phyloP scores from a whole-genome alignment of 352 stramenopile genomes.

The Aphanomyces astaci region DNA sequence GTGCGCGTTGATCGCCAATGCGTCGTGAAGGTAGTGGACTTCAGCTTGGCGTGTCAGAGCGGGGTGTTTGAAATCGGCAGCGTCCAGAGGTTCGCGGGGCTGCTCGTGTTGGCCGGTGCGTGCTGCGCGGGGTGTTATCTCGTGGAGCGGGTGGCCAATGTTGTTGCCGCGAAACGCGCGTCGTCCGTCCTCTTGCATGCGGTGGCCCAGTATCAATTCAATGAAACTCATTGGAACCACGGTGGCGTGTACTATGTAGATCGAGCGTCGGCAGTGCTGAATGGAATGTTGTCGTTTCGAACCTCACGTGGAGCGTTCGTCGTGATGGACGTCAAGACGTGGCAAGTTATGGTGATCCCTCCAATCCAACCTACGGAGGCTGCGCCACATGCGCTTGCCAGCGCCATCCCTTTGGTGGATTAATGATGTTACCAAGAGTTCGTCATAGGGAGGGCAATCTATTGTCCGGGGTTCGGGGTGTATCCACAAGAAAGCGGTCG shows the following conservation, averaged over 20 bases:
- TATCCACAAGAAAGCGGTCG: too few species aligned
- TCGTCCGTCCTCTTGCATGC: background rate
- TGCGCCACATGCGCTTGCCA: too few species aligned
- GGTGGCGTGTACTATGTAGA: background rate
- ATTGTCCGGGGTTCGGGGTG: too few species aligned
- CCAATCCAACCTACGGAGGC: too few species aligned
- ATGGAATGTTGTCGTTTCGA: background rate
- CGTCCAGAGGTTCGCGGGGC: background rate
- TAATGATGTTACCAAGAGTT: too few species aligned
- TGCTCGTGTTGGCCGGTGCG: background rate
- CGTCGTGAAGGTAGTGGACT: background rate
- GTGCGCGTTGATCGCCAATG: background rate
- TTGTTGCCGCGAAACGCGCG: background rate
- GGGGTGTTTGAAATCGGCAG: background rate
- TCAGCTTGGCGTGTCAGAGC: background rate
- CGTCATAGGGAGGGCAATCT: too few species aligned
- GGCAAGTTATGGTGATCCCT: background rate
- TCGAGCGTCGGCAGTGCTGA: background rate
- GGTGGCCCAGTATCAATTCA: background rate
- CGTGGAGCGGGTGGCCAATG: background rate
- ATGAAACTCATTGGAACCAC: background rate
- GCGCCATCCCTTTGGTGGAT: too few species aligned
- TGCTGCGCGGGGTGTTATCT: background rate
- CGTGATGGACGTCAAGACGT: conserved; percentile 14
- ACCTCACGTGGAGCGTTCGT: background rate